These are phyloP conservation scores for Drechslerella stenobrocha DNA, from an alignment of 2,329 filamentous ascomycete species.

Conservation along the genomic window DNA sequence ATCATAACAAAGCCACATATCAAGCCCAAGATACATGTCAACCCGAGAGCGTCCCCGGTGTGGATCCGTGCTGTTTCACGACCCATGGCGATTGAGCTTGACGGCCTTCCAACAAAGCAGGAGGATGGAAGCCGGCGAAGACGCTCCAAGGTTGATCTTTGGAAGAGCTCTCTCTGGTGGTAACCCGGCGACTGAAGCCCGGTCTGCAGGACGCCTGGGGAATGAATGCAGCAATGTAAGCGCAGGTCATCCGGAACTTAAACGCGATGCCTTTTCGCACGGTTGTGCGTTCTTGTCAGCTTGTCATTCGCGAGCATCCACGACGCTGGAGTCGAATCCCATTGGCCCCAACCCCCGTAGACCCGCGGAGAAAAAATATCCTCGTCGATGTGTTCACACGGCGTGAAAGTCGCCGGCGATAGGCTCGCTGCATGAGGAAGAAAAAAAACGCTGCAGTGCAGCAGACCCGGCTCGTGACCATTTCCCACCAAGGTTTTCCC, in stretches of 20 bases:
- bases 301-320: slow-evolving; percentile 36
- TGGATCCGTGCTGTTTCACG: slow-evolving; percentile 26
- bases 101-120: slow-evolving; percentile 19
- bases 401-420: slow-evolving; percentile 41
- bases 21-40: slow-evolving; percentile 9
- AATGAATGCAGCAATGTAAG: slow-evolving; percentile 35
- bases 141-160: slow-evolving; percentile 1
- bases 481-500: slow-evolving; percentile 48
- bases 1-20: slow-evolving; percentile 7
- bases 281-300: slow-evolving; percentile 13
- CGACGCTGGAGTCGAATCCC: slow-evolving; percentile 17
- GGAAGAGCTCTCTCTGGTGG: slow-evolving; percentile 19
- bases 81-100: slow-evolving; percentile 17
- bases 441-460: slow-evolving; percentile 25
- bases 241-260: slow-evolving; percentile 40
- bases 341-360: slow-evolving; percentile 35
- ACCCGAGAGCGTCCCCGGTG: not conserved
- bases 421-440: slow-evolving; percentile 38
- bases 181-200: slow-evolving; percentile 14
- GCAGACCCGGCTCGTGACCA: slow-evolving; percentile 40
- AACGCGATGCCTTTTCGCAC: slow-evolving; percentile 29
- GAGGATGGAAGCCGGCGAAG: slow-evolving; percentile 28
- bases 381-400: slow-evolving; percentile 7
- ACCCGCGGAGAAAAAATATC: slow-evolving; percentile 44
- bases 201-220: slow-evolving; percentile 6